A percentile compares a stretch with the other conserved stretches of the same genome.
Conservation (phyloP, 2,329 filamentous ascomycete genomes). For the Coleophoma crateriformis region DNA sequence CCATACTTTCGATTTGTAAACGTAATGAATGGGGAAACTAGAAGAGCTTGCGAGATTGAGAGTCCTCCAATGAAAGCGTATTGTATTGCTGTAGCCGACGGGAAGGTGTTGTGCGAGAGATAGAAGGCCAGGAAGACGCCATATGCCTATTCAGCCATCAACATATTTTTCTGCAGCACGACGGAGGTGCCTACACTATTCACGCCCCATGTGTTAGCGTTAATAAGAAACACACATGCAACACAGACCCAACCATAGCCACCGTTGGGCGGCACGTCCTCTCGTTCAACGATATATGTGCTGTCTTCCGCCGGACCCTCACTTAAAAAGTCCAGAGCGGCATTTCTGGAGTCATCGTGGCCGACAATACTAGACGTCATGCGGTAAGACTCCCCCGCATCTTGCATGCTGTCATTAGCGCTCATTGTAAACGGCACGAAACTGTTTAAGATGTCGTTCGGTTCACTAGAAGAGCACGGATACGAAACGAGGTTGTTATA, state of each 20-base stretch:
- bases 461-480: too few relatives aligned
- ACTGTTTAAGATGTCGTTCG: too few relatives aligned
- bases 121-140: conserved; percentile 76
- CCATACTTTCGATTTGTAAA: conserved; percentile 30
- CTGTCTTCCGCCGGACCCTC: too few relatives aligned
- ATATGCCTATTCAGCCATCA: conserved; percentile 39
- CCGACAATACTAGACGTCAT: too few relatives aligned
- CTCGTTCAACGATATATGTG: too few relatives aligned
- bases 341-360: too few relatives aligned
- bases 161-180: not conserved
- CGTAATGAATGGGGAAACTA: conserved; percentile 55
- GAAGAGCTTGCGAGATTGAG: conserved; percentile 56
- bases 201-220: conserved; percentile 27
- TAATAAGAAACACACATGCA: conserved; percentile 10
- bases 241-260: conserved; percentile 36
- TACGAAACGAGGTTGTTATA: too few relatives aligned
- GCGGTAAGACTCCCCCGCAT: too few relatives aligned
- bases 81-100: conserved; percentile 53
- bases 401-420: too few relatives aligned
- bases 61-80: conserved; percentile 71
- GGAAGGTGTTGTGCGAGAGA: conserved; percentile 55
- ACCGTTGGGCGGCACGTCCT: conserved; percentile 37
- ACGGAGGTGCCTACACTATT: conserved; percentile 26
- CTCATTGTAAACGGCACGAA: too few relatives aligned
- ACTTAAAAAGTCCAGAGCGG: too few relatives aligned